These are phyloP conservation scores for Hymenoscyphus fructigenus DNA, from an alignment of 2,329 filamentous ascomycete genomes.

Conservation along the genomic window DNA sequence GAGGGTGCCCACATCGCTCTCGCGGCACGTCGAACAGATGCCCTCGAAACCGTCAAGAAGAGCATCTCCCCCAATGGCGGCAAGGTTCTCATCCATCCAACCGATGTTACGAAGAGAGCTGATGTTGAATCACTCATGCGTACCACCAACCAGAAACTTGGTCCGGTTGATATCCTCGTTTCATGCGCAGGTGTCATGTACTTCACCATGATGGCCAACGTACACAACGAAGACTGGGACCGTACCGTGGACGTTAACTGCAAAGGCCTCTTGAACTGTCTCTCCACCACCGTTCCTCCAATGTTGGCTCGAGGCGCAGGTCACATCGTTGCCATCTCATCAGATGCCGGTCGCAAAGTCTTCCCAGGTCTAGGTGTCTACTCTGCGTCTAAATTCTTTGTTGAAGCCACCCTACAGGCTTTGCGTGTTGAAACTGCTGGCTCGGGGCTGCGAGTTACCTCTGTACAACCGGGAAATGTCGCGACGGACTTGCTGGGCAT, in stretches of 20 bases:
- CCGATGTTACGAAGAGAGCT: slow-evolving; percentile 67
- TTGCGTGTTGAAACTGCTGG: slow-evolving; percentile 75
- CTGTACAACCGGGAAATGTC: slow-evolving; percentile 75
- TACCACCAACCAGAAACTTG: slow-evolving; percentile 60
- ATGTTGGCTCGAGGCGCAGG: slow-evolving; percentile 70
- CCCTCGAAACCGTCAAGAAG: slow-evolving; percentile 65
- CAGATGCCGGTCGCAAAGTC: slow-evolving; percentile 77
- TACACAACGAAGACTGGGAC: slow-evolving; percentile 72
- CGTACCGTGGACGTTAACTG: slow-evolving; percentile 83
- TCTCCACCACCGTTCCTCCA: slow-evolving; percentile 65
- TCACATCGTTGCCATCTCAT: slow-evolving; percentile 79
- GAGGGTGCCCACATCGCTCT: slow-evolving; percentile 73
- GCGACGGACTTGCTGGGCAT: slow-evolving; percentile 71
- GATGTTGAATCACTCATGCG: slow-evolving; percentile 67
- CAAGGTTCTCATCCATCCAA: slow-evolving; percentile 67
- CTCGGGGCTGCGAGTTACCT: slow-evolving; percentile 69
- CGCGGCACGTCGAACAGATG: slow-evolving; percentile 68
- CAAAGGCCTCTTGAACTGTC: slow-evolving; percentile 74
- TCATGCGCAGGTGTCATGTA: slow-evolving; percentile 85
- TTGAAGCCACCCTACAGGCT: slow-evolving; percentile 76
- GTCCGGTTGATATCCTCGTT: slow-evolving; percentile 75
- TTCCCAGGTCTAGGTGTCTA: slow-evolving; percentile 82
- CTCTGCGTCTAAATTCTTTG: slow-evolving; percentile 81
- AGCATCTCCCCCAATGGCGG: slow-evolving; percentile 56
- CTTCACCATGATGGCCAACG: slow-evolving; percentile 83